These are phyloP conservation scores for Monoraphidium neglectum DNA, from an alignment of 139 green algal species.

Conservation along the genomic window DNA sequence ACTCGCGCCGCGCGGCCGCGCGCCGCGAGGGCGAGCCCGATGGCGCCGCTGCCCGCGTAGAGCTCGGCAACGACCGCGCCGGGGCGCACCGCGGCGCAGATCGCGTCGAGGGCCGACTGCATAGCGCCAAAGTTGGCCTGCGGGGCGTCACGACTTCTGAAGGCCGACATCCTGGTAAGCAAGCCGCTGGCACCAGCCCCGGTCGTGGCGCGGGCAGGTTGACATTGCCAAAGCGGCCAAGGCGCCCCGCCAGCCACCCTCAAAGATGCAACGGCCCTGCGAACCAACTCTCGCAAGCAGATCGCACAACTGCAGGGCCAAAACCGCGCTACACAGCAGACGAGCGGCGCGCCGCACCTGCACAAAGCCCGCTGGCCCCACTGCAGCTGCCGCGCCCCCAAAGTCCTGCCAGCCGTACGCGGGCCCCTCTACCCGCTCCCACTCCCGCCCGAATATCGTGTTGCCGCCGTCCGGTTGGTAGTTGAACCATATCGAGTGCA, in stretches of 20 bases:
- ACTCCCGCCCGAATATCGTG: constrained; percentile 45
- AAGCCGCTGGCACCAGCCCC: too few species aligned
- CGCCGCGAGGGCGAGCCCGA: constrained; percentile 68
- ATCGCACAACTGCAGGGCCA: too few species aligned
- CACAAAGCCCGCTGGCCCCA: constrained; percentile 64
- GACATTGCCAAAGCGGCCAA: too few species aligned
- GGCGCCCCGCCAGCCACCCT: too few species aligned
- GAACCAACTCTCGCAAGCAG: too few species aligned
- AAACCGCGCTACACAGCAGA: too few species aligned
- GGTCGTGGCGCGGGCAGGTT: too few species aligned
- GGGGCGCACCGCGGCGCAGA: constrained; percentile 23
- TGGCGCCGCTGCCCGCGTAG: constrained; percentile 79
- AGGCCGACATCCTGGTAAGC: too few species aligned
- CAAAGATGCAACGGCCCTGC: too few species aligned
- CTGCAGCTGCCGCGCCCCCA: constrained; percentile 56
- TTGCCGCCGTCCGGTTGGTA: constrained; percentile 64
- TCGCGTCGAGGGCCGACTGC: constrained; percentile 41
- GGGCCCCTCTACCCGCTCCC: constrained; percentile 43
- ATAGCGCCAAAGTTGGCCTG: constrained; percentile 75
- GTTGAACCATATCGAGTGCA: constrained; percentile 23
- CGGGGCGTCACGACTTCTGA: too few species aligned
- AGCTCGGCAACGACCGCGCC: constrained; percentile 60
- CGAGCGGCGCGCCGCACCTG: constrained; percentile 33
- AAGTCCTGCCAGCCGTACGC: constrained; percentile 55
- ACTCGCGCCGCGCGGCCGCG: constrained; percentile 11